Evolutionary conservation across 495 filamentous ascomycete genomes (phyloP).

Genomic region (Trichoderma reesei): DNA sequence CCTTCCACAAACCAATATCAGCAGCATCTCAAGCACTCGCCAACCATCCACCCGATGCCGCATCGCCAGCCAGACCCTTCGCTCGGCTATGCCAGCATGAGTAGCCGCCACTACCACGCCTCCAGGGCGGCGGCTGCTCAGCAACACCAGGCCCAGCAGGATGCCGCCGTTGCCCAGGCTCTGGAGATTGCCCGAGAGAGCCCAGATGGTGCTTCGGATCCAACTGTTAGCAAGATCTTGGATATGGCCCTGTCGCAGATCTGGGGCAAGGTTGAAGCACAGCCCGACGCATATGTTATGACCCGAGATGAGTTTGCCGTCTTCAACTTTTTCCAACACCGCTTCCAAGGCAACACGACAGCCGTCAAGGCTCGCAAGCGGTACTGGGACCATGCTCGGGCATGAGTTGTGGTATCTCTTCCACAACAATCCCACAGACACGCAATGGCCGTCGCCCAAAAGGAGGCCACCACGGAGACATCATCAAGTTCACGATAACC

Average conservation of each 20-base stretch:
- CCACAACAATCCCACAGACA: background rate
- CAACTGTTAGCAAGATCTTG: slow-evolving; percentile 41
- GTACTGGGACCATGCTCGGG: slow-evolving; percentile 38
- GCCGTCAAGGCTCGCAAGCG: slow-evolving; percentile 33
- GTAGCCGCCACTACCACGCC: background rate
- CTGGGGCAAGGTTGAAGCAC: slow-evolving; percentile 50
- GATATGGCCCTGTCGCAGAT: slow-evolving; percentile 47
- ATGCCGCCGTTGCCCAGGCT: slow-evolving; percentile 40
- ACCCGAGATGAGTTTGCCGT: slow-evolving; percentile 62
- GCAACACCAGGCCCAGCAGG: slow-evolving; percentile 3
- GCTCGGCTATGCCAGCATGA: slow-evolving; percentile 2
- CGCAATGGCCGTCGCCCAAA: background rate
- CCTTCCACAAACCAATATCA: background rate
- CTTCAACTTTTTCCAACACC: slow-evolving; percentile 63
- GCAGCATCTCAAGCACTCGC: slow-evolving; percentile 4
- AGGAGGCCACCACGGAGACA: background rate
- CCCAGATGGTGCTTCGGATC: slow-evolving; percentile 46
- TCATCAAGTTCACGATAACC: background rate
- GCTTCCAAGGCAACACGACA: slow-evolving; percentile 39
- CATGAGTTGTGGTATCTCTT: background rate
- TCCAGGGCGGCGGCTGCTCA: background rate
- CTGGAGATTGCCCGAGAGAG: slow-evolving; percentile 60
- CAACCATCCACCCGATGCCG: slow-evolving; percentile 8
- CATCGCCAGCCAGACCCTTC: slow-evolving; percentile 6
- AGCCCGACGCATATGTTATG: slow-evolving; percentile 57